Evolutionary conservation across 2,329 filamentous ascomycete genomes (phyloP).

Genomic region (Trichophyton rubrum): DNA sequence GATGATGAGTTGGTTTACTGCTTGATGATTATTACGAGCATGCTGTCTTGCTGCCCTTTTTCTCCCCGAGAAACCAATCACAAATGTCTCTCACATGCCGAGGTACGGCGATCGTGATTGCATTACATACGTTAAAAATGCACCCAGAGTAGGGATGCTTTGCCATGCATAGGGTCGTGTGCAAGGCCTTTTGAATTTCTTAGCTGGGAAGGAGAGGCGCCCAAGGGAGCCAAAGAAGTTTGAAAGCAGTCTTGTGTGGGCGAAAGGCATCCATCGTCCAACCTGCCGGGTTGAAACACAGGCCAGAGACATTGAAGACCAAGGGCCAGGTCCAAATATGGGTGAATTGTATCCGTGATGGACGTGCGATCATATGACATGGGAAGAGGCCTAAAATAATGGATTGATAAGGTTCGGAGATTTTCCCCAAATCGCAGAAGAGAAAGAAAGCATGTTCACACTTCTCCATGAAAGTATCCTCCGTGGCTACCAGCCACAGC

Average conservation of each 20-base stretch:
- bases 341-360: too few relatives aligned
- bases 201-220: neutral
- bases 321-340: neutral
- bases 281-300: neutral
- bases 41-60: neutral
- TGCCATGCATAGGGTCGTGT: neutral
- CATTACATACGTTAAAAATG: neutral
- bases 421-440: neutral
- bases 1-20: neutral
- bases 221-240: neutral
- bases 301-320: neutral
- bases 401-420: constrained; percentile 1
- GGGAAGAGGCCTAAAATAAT: neutral
- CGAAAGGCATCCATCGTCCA: neutral
- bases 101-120: neutral
- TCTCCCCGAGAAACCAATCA: neutral
- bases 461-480: constrained; percentile 1
- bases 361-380: neutral
- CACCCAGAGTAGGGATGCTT: neutral
- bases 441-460: neutral
- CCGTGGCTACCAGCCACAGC: neutral
- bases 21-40: neutral
- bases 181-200: neutral
- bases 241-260: neutral
- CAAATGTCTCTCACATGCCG: neutral